These are phyloP conservation scores for Limtongia smithiae DNA, from an alignment of 805 yeast species.

Conservation along the genomic window DNA sequence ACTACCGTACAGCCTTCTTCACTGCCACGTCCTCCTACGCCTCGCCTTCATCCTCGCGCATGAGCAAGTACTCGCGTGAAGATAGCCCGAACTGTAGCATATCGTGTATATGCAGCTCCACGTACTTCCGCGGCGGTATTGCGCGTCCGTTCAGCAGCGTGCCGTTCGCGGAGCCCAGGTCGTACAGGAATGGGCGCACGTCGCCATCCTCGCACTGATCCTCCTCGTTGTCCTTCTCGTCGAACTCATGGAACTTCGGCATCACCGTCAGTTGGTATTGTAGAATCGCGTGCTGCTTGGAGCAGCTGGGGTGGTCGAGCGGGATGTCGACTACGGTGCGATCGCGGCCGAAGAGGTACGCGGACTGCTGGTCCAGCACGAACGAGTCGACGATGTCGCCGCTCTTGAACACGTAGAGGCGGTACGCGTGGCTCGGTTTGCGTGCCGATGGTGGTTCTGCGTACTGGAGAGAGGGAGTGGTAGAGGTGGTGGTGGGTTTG, in stretches of 20 bases:
- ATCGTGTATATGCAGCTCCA: conserved; percentile 45
- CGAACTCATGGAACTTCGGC: too few species aligned
- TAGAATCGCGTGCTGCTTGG: conserved; percentile 57
- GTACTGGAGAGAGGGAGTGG: conserved; percentile 27
- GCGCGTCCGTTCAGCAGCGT: conserved; percentile 43
- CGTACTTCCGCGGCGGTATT: conserved; percentile 43
- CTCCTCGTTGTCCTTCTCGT: conserved; percentile 16
- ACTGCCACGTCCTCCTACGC: background rate
- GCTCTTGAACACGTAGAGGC: conserved; percentile 28
- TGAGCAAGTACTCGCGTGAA: conserved; percentile 29
- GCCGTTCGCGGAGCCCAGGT: conserved; percentile 49
- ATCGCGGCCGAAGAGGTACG: conserved; percentile 30
- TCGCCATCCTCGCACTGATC: conserved; percentile 4
- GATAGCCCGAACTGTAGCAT: conserved; percentile 41
- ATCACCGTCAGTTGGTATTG: conserved; percentile 41
- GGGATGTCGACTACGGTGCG: conserved; percentile 27
- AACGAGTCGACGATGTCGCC: conserved; percentile 24
- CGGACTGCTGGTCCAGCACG: conserved; percentile 22
- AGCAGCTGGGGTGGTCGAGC: conserved; percentile 55
- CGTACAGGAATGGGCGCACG: conserved; percentile 43
- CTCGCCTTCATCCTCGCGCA: conserved; percentile 16
- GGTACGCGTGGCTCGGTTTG: conserved; percentile 22
- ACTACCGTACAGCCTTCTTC: too few species aligned
- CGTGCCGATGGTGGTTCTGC: conserved; percentile 29
- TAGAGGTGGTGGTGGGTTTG: too few species aligned